These are phyloP conservation scores for Vanderwaltozyma verrucispora DNA, from an alignment of 805 yeast species.

Conservation along the genomic window DNA sequence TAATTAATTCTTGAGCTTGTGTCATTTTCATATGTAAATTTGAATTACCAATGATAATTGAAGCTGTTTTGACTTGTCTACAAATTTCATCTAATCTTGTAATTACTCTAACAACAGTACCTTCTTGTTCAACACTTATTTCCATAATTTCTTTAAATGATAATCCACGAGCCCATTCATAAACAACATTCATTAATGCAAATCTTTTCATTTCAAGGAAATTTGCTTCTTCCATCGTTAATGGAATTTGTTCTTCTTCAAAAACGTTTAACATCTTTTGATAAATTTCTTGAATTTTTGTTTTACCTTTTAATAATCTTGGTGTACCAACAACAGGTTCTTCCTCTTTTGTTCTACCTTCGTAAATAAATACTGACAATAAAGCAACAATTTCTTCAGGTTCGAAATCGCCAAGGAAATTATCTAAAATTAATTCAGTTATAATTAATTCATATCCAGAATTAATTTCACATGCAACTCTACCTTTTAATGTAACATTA, in stretches of 20 bases:
- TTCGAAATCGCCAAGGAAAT: conserved; percentile 84
- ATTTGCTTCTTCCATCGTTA: conserved; percentile 77
- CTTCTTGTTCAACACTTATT: conserved; percentile 84
- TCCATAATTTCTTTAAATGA: conserved; percentile 86
- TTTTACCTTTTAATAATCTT: conserved; percentile 61
- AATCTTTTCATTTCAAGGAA: conserved; percentile 78
- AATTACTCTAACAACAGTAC: conserved; percentile 92
- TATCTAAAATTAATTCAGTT: conserved; percentile 84
- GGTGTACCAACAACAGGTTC: conserved; percentile 64
- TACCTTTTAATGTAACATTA: conserved; percentile 69
- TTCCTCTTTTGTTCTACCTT: conserved; percentile 55
- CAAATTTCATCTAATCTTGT: conserved; percentile 91
- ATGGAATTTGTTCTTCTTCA: conserved; percentile 54
- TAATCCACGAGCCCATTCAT: conserved; percentile 97
- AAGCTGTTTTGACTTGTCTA: conserved; percentile 88
- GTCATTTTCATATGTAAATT: conserved; percentile 82
- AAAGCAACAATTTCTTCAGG: conserved; percentile 97
- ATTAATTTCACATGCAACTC: conserved; percentile 88
- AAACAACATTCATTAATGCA: conserved; percentile 85
- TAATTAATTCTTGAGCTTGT: conserved; percentile 87
- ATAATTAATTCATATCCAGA: conserved; percentile 85
- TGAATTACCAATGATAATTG: conserved; percentile 89
- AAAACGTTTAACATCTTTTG: conserved; percentile 50
- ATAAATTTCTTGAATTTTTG: conserved; percentile 61
- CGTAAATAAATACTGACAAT: conserved; percentile 85